Base-by-base conservation (phyloP, 441 rosid species). In the Theobroma grandiflorum region DNA sequence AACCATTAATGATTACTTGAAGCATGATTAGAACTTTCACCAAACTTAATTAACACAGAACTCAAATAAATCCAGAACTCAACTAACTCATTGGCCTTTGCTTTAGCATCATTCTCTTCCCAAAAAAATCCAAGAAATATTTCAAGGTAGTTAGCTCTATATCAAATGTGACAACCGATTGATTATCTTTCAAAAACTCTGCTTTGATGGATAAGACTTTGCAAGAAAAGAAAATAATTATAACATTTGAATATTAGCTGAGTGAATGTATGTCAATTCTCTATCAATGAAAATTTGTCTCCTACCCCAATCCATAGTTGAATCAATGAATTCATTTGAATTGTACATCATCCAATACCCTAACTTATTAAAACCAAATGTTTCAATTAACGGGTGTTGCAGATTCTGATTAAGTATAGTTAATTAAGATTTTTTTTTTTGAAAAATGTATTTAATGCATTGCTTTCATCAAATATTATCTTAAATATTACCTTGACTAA, bases 61-160 rank as follows among this genome's bases (percentile, higher is more conserved):
- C 35, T 69, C 74, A 69, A 50, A 4, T 70, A 49, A 71, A 11
- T 49, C 75, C 75, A 71, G 11, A 71, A 71, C 4, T 71, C 42
- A 50, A 71, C 75, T 12, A 49, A 71, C 59, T 49, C 20, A 33
- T 31, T 42, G 49, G 31, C 71, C 50, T n/a, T 66, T 66, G 8
- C 50, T 63, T 26, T 63, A 14, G 15, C 16, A 38, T 26, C 2
- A 15, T 66, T 66, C 50, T 66, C 52, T 66, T 66, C 67, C 31
- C 31, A 26, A 26, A 26, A 26, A 66, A 66, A 42, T 11, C 26
- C 50, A 66, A n/a, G 72, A 66, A 66, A 66, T 66, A 66, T 66
- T 66, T 66, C 16, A 9, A 42, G 72, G 33, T 42, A 66, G 33
- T 66, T 66, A 42, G 33, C 50, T 40, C 66, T 33, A 31, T 31